These are phyloP conservation scores for Dalbergia cultrata DNA, from an alignment of 306 rosid species.

Conservation along the genomic window DNA sequence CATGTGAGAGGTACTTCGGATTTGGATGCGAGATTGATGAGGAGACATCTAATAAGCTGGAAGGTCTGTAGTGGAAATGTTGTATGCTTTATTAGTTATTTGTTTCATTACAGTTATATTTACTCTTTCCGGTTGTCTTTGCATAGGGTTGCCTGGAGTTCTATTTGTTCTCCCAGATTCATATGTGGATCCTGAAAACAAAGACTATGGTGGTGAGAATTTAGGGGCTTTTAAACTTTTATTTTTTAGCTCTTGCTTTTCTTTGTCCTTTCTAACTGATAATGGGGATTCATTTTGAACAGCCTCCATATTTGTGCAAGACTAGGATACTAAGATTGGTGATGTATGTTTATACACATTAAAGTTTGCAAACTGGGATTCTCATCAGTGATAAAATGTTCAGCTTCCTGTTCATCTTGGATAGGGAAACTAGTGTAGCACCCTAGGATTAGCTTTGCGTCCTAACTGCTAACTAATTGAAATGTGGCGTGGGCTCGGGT, in stretches of 20 bases:
- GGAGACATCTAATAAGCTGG: conserved; percentile 92
- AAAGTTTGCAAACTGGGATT: conserved; percentile 8
- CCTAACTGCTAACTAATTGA: neutral
- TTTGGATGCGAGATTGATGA: conserved; percentile 94
- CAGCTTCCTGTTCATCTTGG: neutral
- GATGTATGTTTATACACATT: neutral
- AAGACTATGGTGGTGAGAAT: conserved; percentile 90
- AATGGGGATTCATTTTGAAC: neutral
- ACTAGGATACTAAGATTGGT: conserved; percentile 19
- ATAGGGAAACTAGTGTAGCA: neutral
- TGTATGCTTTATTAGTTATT: neutral
- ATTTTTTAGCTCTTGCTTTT: too few species aligned
- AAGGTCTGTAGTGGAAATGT: conserved; percentile 53
- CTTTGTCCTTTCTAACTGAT: neutral
- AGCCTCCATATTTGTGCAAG: neutral
- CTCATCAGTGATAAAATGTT: neutral
- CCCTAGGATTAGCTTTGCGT: neutral
- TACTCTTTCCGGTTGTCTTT: neutral
- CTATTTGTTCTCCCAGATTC: conserved; percentile 92
- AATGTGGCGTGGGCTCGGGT: neutral
- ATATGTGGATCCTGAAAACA: conserved; percentile 86
- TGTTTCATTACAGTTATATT: neutral
- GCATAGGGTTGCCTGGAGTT: conserved; percentile 79
- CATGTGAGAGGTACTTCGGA: conserved; percentile 90
- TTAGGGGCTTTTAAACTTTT: conserved; percentile 38